These are phyloP conservation scores for Cinnamomum micranthum DNA, from an alignment of 164 flowering plant species.

Conservation along the genomic window DNA sequence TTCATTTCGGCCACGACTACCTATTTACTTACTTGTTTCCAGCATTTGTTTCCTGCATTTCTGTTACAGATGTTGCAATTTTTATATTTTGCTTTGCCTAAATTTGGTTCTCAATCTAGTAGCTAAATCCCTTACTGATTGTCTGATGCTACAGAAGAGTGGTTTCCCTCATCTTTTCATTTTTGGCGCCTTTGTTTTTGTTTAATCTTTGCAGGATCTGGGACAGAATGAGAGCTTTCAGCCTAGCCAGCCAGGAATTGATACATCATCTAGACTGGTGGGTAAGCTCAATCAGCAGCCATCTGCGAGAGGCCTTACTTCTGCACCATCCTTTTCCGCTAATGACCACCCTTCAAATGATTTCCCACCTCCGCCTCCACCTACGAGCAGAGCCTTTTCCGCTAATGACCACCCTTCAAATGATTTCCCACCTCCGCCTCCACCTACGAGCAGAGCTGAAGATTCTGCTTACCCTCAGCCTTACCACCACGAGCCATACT, in stretches of 20 bases:
- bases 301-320: conserved; percentile 19
- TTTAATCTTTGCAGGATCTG: conserved; percentile 9
- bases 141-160: no score
- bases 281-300: conserved; percentile 28
- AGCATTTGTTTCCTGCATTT: no score
- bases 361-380: conserved; percentile 41
- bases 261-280: conserved; percentile 34
- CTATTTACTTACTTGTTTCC: no score
- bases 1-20: no score
- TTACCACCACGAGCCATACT: conserved; percentile 29
- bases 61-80: no score
- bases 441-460: conserved; percentile 41
- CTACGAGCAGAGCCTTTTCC: conserved; percentile 32
- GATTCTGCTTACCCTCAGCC: conserved; percentile 40
- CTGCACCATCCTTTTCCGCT: conserved; percentile 20
- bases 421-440: conserved; percentile 40
- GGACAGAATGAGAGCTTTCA: conserved; percentile 21
- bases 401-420: no score
- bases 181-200: background rate
- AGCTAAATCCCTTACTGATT: no score
- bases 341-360: conserved; percentile 43
- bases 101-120: no score
- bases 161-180: no score
- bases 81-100: no score
- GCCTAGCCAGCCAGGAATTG: conserved; percentile 31